Percentiles rank a stretch among this genome's conserved stretches.
Conservation (phyloP, 202 grass and related monocot genomes). For the Brachypodium distachyon region DNA sequence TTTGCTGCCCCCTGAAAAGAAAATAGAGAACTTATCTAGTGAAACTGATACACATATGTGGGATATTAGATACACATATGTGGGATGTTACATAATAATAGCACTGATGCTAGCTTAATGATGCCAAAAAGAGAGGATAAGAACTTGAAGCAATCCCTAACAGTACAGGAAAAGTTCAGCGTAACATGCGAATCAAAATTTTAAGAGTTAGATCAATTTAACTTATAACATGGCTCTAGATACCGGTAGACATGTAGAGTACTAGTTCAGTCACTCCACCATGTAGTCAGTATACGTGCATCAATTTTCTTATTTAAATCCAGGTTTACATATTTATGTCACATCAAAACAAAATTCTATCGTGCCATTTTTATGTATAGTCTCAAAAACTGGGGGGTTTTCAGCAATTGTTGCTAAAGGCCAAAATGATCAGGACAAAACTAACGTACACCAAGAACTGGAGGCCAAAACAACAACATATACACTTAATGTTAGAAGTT, state of each 20-base stretch:
- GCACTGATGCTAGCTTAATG: not conserved
- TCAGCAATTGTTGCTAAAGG: not conserved
- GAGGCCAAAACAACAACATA: not conserved
- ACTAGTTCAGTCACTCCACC: not conserved
- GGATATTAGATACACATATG: not conserved
- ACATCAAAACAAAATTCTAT: not conserved
- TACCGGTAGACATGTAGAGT: not conserved
- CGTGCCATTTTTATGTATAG: not conserved
- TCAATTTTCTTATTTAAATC: not conserved
- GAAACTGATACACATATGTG: not conserved
- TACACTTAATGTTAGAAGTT: not conserved
- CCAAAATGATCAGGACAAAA: not conserved
- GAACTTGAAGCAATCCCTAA: not conserved
- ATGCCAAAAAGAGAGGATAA: not conserved
- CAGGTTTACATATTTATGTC: not conserved
- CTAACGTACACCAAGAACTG: not conserved
- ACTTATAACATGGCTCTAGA: not conserved
- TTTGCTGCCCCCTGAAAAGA: constrained; percentile 80
- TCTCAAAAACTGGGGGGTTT: not conserved
- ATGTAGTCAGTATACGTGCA: not conserved
- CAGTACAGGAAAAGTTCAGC: not conserved
- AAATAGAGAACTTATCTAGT: constrained; percentile 10
- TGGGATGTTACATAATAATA: not conserved
- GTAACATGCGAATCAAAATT: not conserved
- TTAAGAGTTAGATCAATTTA: not conserved